Evolutionary conservation across 1,284 basidiomycete species (phyloP), one percentile per base, ranked within the genome.

Genomic region (Chalciporus sp.): DNA sequence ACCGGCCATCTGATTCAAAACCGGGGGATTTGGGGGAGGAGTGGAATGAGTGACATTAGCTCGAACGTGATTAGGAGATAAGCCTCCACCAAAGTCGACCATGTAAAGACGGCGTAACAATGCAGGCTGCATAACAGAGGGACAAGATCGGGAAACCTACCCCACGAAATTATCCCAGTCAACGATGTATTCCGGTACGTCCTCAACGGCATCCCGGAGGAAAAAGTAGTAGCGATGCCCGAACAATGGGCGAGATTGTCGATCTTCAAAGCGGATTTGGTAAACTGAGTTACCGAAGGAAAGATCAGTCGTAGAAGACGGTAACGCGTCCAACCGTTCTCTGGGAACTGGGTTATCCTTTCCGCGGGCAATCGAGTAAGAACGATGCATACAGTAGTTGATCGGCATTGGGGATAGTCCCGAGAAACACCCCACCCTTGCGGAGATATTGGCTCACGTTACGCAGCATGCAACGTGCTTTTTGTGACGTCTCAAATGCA

Each of bases 111-210:
- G n/a, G 14, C 6, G n/a, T 14, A 19, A 20, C 20, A 27, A 31
- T 17, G 19, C 20, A 28, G 29, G 35, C 41, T 16, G 20, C 33
- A 41, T 16, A 6, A n/a, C 16, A 20, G 19, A 26, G 49, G 44
- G 39, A 8, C 42, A 49, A 42, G 43, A n/a, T 31, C 26, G 47
- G 33, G 31, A 43, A 42, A 74, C 88, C 63, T 62, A 96, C 94
- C 83, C 74, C 43, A 90, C 87, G 68, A 99, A 98, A 61, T 88
- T 88, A 33, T 94, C 88, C 95, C 96, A 99, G 52, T 88, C 82
- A 9, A 99, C 96, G 46, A 99, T 80, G 65, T 96, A 99, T 70
- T 99, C 97, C 2, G 95, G 95, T 28, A 98, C 95, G 65, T 98
- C 88, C 62, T 94, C 94, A 4, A 99, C 95, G 1, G 97, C 97